A percentile compares a stretch with the other conserved stretches of the same genome.
Conservation (phyloP, 352 stramenopile genomes). For the Thalassiosira livingstoniorum region DNA sequence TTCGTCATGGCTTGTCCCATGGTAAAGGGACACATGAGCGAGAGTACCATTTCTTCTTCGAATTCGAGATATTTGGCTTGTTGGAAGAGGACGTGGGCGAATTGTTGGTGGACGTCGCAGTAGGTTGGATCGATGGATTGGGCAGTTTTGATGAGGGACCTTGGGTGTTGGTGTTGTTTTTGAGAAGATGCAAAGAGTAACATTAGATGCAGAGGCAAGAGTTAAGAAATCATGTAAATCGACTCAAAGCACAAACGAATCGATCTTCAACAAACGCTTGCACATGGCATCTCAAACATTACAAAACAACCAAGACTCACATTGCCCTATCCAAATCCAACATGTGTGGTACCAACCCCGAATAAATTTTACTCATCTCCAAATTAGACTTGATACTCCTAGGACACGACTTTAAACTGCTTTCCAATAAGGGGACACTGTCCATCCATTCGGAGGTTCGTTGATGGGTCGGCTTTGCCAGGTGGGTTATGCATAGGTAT, state of each 20-base stretch:
- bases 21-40: conserved; percentile 77
- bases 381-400: conserved; percentile 81
- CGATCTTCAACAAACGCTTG: no score
- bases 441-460: conserved; percentile 83
- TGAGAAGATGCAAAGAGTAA: neutral
- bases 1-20: conserved; percentile 67
- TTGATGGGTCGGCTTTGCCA: conserved; percentile 52
- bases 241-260: neutral
- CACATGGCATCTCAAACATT: no score
- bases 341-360: conserved; percentile 69
- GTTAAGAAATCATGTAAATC: neutral
- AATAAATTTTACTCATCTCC: conserved; percentile 83
- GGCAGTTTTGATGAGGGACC: conserved; percentile 64
- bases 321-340: conserved; percentile 69
- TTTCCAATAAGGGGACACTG: conserved; percentile 65
- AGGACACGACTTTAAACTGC: conserved; percentile 71
- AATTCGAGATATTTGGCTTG: conserved; percentile 66
- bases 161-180: conserved; percentile 5
- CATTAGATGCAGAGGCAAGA: no score
- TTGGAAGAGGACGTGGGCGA: conserved; percentile 75
- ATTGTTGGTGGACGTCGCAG: conserved; percentile 84
- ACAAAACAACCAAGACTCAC: conserved; percentile 20
- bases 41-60: conserved; percentile 72
- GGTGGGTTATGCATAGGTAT: conserved; percentile 8
- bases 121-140: conserved; percentile 77